phyloP scores from a whole-genome alignment of 768 basidiomycete species.

The Termitomyces sp. region DNA sequence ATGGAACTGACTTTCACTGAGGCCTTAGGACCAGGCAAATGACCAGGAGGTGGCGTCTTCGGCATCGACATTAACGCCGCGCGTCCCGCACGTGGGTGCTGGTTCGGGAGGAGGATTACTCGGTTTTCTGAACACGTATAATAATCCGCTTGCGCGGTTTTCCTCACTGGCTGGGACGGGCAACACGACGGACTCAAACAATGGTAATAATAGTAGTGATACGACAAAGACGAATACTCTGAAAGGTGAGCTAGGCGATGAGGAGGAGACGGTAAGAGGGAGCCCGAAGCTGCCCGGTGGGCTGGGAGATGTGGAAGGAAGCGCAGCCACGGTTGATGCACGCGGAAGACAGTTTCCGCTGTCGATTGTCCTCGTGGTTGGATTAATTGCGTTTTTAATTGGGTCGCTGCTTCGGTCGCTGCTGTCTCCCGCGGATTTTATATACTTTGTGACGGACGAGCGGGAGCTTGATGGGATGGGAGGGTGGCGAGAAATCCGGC shows the following conservation, averaged over 20 bases:
- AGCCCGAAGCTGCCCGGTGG: constrained; percentile 32
- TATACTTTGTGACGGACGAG: constrained; percentile 65
- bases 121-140: constrained; percentile 57
- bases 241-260: constrained; percentile 3
- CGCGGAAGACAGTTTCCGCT: constrained; percentile 29
- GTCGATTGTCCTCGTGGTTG: constrained; percentile 67
- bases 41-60: constrained; percentile 10
- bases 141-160: constrained; percentile 52
- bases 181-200: not conserved
- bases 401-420: constrained; percentile 88
- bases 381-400: constrained; percentile 84
- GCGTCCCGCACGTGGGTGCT: constrained; percentile 18
- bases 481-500: constrained; percentile 83
- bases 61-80: constrained; percentile 14
- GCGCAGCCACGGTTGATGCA: constrained; percentile 12
- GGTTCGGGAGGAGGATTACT: constrained; percentile 36
- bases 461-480: constrained; percentile 46
- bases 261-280: constrained; percentile 3
- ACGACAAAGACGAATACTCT: constrained; percentile 10
- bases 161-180: constrained; percentile 23
- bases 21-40: constrained; percentile 8
- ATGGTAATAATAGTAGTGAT: not conserved
- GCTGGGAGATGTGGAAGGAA: constrained; percentile 23
- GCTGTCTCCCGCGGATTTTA: constrained; percentile 86
- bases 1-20: constrained; percentile 1